Evolutionary conservation across 768 basidiomycete species (phyloP).

Genomic region (Boletus patriciae): DNA sequence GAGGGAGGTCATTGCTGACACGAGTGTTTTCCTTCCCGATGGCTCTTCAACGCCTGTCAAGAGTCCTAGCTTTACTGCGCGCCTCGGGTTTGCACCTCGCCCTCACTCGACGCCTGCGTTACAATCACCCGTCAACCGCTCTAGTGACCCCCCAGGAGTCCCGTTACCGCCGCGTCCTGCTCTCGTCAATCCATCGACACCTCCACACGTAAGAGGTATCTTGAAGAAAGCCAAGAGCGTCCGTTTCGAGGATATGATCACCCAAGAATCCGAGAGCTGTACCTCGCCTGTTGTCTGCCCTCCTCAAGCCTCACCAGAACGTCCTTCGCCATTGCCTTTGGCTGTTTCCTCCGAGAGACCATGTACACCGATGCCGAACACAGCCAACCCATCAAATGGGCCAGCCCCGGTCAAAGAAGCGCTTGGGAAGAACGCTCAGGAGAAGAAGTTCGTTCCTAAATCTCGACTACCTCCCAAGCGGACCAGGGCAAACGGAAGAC

Average conservation of each 20-base stretch:
- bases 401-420: not conserved
- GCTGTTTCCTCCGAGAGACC: slow-evolving; percentile 8
- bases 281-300: not conserved
- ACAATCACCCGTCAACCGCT: slow-evolving; percentile 7
- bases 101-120: not conserved
- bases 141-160: slow-evolving; percentile 19
- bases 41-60: slow-evolving; percentile 13
- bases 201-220: slow-evolving; percentile 36
- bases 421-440: slow-evolving; percentile 4
- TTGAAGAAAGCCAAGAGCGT: slow-evolving; percentile 43
- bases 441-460: slow-evolving; percentile 11
- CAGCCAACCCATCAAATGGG: not conserved
- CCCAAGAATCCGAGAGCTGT: slow-evolving; percentile 2
- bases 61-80: not conserved
- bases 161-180: slow-evolving; percentile 25
- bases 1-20: slow-evolving; percentile 1
- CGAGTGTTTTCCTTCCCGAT: slow-evolving; percentile 14
- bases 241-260: slow-evolving; percentile 34
- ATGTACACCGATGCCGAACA: slow-evolving; percentile 10
- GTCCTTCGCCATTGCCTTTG: slow-evolving; percentile 7
- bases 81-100: not conserved
- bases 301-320: slow-evolving; percentile 1
- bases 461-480: slow-evolving; percentile 18
- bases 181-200: slow-evolving; percentile 28
- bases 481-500: slow-evolving; percentile 11